Evolutionary conservation across 495 filamentous ascomycete genomes (phyloP), one percentile per base, ranked within the genome.

Genomic region (Umbilicaria muhlenbergii): DNA sequence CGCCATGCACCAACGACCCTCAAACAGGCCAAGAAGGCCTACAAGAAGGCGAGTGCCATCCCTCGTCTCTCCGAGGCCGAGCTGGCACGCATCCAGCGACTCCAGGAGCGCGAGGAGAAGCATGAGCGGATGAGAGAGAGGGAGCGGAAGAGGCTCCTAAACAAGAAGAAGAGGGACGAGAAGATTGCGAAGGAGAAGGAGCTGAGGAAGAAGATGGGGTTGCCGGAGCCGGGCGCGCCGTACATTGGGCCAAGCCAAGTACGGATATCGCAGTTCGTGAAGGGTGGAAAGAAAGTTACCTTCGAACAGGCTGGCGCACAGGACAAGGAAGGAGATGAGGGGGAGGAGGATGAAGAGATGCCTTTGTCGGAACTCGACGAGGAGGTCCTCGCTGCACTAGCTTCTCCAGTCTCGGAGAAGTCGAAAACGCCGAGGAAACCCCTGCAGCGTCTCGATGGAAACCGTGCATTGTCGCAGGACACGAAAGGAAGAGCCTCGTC

Each of bases 161-260:
- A 48, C 28, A 14, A 40, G 17, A 52, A 44, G 47, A 57, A 48
- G 39, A 57, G 42, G 38, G 45, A 46, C n/a, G 54, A 47, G 43
- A 53, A 50, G 40, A 36, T 36, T n/a, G 42, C 49, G 18, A 49
- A 32, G 16, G 59, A 62, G 31, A 50, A 49, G 32, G 49, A 51
- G 43, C 13, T 24, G 11, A 41, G 46, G 40, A 45, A 46, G 36
- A 55, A 40, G 16, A 44, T 51, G 48, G 52, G 46, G 1, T 42
- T 48, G 17, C 24, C 36, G 6, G 38, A 42, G 12, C 46, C 46
- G 19, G 39, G 36, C 35, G 44, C 38, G 17, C 19, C 41, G 13
- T 48, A 47, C 28, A 50, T 50, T 15, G 43, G 39, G 34, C 42
- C 35, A 13, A 51, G 46, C 41, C 52, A 45, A 37, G 41, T 32